phyloP scores from a whole-genome alignment of 2,329 filamentous ascomycete species.

The Fusarium sp. region DNA sequence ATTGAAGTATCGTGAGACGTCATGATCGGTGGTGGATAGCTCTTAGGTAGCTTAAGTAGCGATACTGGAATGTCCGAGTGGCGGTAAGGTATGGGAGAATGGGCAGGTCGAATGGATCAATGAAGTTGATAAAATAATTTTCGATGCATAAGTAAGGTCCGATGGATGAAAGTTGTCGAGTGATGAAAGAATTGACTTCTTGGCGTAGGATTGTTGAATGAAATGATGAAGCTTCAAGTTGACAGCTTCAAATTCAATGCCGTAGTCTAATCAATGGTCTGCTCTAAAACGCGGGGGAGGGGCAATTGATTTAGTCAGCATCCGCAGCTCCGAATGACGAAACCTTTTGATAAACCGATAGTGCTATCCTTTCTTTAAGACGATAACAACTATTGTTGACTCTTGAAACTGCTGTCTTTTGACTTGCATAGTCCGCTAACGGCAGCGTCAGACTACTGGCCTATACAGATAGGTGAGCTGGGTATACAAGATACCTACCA shows the following conservation, averaged over 20 bases:
- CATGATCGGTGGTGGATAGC: slow-evolving; percentile 10
- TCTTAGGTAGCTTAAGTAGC: background rate
- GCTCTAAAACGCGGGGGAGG: slow-evolving; percentile 36
- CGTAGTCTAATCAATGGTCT: background rate
- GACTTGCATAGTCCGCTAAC: background rate
- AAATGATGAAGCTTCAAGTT: slow-evolving; percentile 19
- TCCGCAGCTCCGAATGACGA: slow-evolving; percentile 41
- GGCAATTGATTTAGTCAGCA: slow-evolving; percentile 42
- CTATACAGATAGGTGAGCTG: no score
- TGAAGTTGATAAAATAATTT: background rate
- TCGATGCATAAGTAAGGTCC: background rate
- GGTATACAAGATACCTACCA: no score
- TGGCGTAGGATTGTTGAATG: background rate
- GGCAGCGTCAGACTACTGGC: no score
- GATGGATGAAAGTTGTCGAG: background rate
- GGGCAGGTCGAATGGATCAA: background rate
- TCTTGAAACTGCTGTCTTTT: background rate
- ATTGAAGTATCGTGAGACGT: slow-evolving; percentile 19
- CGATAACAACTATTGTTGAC: no score
- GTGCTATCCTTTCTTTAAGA: background rate
- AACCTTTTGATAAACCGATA: slow-evolving; percentile 13
- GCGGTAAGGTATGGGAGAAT: background rate
- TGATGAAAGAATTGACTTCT: background rate
- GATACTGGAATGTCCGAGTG: background rate
- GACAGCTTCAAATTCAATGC: slow-evolving; percentile 11